Evolutionary conservation across 2,329 filamentous ascomycete species (phyloP).

Genomic region (Aquanectria penicillioides): DNA sequence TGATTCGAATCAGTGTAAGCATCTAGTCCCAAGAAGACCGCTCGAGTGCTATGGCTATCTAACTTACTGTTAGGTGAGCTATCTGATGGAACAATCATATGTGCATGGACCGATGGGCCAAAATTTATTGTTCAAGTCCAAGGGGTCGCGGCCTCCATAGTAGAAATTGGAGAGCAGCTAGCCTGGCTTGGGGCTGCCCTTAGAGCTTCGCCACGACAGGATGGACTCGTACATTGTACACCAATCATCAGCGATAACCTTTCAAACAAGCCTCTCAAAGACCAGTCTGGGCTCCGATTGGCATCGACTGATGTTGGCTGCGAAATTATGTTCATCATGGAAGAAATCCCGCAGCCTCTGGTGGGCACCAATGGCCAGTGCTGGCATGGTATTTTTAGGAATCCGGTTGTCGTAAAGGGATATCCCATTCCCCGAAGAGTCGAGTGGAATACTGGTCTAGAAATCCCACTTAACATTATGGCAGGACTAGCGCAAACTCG

Average conservation of each 20-base stretch:
- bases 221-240: background rate
- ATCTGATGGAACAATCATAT: background rate
- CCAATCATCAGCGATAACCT: background rate
- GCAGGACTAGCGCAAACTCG: slow-evolving; percentile 11
- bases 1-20: background rate
- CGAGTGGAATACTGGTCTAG: slow-evolving; percentile 7
- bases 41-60: background rate
- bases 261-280: background rate
- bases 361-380: slow-evolving; percentile 6
- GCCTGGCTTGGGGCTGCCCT: slow-evolving; percentile 27
- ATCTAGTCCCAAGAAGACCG: background rate
- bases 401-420: slow-evolving; percentile 21
- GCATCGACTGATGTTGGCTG: background rate
- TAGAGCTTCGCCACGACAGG: slow-evolving; percentile 2
- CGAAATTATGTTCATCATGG: background rate
- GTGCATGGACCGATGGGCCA: background rate
- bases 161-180: slow-evolving; percentile 22
- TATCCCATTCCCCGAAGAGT: slow-evolving; percentile 17
- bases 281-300: background rate
- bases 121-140: background rate
- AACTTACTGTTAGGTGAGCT: background rate
- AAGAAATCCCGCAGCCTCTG: background rate
- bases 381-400: slow-evolving; percentile 24
- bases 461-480: slow-evolving; percentile 23
- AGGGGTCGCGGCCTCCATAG: slow-evolving; percentile 2